Evolutionary conservation across 495 filamentous ascomycete species (phyloP).

Genomic region (Talaromyces stipitatus): DNA sequence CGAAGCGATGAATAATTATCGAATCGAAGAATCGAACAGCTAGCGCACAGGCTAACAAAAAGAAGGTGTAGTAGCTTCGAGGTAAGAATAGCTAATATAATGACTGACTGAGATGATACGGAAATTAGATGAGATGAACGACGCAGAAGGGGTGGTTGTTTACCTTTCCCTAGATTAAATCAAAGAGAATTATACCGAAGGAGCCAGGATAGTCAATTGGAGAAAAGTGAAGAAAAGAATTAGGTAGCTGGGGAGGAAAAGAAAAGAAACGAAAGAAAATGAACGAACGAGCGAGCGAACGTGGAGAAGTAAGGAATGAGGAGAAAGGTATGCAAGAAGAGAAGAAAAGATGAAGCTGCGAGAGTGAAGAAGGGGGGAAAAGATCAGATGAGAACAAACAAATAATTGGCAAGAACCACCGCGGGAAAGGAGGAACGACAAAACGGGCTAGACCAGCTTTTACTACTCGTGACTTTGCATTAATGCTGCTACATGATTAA

Average conservation of each 20-base stretch:
- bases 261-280: constrained; percentile 25
- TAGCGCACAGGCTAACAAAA: not conserved
- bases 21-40: not conserved
- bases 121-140: not conserved
- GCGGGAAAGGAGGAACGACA: constrained; percentile 4
- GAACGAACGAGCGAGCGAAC: constrained; percentile 22
- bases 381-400: constrained; percentile 18
- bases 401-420: constrained; percentile 11
- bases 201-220: not conserved
- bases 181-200: not conserved
- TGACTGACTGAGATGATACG: not conserved
- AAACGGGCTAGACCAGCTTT: not conserved
- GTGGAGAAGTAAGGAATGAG: constrained; percentile 18
- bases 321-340: constrained; percentile 8
- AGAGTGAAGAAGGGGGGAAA: constrained; percentile 30
- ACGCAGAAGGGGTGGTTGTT: not conserved
- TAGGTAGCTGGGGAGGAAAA: constrained; percentile 22
- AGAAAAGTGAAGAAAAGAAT: constrained; percentile 17
- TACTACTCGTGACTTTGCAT: not conserved
- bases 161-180: not conserved
- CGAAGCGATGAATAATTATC: not conserved
- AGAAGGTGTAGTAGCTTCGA: not conserved
- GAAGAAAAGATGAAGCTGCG: constrained; percentile 19
- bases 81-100: not conserved
- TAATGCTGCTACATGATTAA: not conserved